Conservation (phyloP, 768 basidiomycete species). For the Kwoniella dendrophila region DNA sequence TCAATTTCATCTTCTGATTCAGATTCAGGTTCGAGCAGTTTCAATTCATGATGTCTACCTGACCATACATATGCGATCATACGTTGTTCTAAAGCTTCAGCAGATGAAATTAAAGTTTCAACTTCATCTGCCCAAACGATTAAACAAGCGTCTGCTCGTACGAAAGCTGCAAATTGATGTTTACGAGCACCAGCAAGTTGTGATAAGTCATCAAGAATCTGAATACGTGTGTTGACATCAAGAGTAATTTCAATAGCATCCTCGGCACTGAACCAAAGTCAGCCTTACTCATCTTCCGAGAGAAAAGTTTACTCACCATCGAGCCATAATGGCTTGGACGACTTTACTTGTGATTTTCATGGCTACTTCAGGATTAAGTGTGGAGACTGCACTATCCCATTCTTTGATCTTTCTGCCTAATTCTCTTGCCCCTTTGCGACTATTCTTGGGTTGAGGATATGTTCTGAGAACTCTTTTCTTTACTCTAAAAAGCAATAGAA, state of each 20-base stretch:
- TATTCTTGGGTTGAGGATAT: slow-evolving; percentile 37
- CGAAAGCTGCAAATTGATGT: slow-evolving; percentile 86
- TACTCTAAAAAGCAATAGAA: slow-evolving; percentile 29
- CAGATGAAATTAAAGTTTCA: slow-evolving; percentile 68
- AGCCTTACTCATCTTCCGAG: neutral
- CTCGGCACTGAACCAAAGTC: slow-evolving; percentile 24
- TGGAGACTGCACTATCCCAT: slow-evolving; percentile 52
- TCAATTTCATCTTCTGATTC: slow-evolving; percentile 31
- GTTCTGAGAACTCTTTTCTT: slow-evolving; percentile 41
- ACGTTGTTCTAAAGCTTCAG: slow-evolving; percentile 64
- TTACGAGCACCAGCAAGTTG: slow-evolving; percentile 78
- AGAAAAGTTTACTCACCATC: slow-evolving; percentile 38
- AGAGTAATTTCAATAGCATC: slow-evolving; percentile 58
- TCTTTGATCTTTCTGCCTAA: slow-evolving; percentile 38
- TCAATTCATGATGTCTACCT: slow-evolving; percentile 36
- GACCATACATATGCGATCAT: slow-evolving; percentile 81
- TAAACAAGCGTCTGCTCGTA: slow-evolving; percentile 79
- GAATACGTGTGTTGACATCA: slow-evolving; percentile 78
- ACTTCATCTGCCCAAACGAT: slow-evolving; percentile 82
- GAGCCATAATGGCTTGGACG: slow-evolving; percentile 32
- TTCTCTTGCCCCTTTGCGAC: slow-evolving; percentile 33
- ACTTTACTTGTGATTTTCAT: slow-evolving; percentile 67
- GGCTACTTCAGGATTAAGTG: slow-evolving; percentile 74
- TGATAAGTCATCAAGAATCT: slow-evolving; percentile 76
- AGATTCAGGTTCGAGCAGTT: slow-evolving; percentile 31